Conservation (phyloP, 192 early-diverging fungal species). For the Rhizophagus clarus region DNA sequence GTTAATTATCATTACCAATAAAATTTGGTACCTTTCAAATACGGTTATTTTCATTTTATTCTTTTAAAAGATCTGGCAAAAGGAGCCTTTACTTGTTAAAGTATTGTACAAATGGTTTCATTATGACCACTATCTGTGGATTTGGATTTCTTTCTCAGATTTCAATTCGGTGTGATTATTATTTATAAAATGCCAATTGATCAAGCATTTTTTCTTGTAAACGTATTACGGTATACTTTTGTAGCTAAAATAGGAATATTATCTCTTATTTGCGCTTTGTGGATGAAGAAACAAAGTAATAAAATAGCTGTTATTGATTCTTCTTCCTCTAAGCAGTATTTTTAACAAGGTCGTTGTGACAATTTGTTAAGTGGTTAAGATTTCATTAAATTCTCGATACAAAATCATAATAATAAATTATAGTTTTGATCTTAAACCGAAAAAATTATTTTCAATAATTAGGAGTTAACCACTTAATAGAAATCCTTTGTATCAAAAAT, state of each 20-base stretch:
- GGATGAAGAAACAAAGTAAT: too few relatives aligned
- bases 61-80: slow-evolving; percentile 41
- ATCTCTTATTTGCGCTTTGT: neutral
- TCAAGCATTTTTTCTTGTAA: neutral
- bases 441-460: too few relatives aligned
- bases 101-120: neutral
- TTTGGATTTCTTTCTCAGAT: neutral
- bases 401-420: too few relatives aligned
- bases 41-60: slow-evolving; percentile 42
- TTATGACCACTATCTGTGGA: neutral
- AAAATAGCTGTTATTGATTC: too few relatives aligned
- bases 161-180: neutral
- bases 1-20: slow-evolving; percentile 43
- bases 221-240: neutral
- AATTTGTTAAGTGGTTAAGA: too few relatives aligned
- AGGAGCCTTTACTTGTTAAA: neutral
- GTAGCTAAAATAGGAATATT: neutral
- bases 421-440: too few relatives aligned
- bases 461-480: too few relatives aligned
- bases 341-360: too few relatives aligned
- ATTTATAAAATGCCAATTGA: neutral
- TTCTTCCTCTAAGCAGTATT: too few relatives aligned
- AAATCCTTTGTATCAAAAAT: too few relatives aligned
- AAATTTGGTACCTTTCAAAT: slow-evolving; percentile 34
- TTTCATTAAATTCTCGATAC: too few relatives aligned